Percentiles rank a stretch among this genome's conserved stretches.
These are phyloP conservation scores for Torrubiella hemipterigena DNA, from an alignment of 2,329 filamentous ascomycete species.

Conservation along the genomic window DNA sequence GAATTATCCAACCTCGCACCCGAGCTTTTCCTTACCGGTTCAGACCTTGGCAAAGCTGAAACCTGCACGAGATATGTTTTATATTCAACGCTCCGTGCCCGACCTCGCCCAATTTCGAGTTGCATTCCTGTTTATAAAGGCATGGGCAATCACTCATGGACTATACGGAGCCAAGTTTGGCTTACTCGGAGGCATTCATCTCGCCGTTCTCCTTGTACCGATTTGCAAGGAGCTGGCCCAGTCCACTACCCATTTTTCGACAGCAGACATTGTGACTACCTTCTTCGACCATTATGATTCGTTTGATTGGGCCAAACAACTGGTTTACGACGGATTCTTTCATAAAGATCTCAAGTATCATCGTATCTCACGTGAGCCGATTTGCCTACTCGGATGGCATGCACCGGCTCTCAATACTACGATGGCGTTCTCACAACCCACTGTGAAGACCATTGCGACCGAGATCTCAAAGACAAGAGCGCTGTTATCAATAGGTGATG, in stretches of 20 bases:
- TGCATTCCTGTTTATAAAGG: conserved; percentile 47
- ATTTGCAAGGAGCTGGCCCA: conserved; percentile 43
- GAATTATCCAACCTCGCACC: conserved; percentile 34
- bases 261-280: conserved; percentile 38
- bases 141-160: conserved; percentile 49
- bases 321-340: conserved; percentile 50
- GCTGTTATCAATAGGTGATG: conserved; percentile 21
- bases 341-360: conserved; percentile 38
- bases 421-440: conserved; percentile 38
- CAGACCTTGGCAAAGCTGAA: conserved; percentile 51
- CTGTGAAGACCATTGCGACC: conserved; percentile 34
- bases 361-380: conserved; percentile 43
- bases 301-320: conserved; percentile 44
- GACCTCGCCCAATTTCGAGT: conserved; percentile 44
- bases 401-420: conserved; percentile 49
- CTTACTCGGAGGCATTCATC: conserved; percentile 52
- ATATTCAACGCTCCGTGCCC: conserved; percentile 47
- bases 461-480: conserved; percentile 37
- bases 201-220: conserved; percentile 47
- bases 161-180: conserved; percentile 56
- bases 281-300: conserved; percentile 53
- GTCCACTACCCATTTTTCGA: conserved; percentile 22
- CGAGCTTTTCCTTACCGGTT: conserved; percentile 41
- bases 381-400: conserved; percentile 52
- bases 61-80: conserved; percentile 48